A percentile compares a stretch with the other conserved stretches of the same genome.
Conservation (phyloP, 2,329 filamentous ascomycete species). For the Trematosphaeria pertusa region DNA sequence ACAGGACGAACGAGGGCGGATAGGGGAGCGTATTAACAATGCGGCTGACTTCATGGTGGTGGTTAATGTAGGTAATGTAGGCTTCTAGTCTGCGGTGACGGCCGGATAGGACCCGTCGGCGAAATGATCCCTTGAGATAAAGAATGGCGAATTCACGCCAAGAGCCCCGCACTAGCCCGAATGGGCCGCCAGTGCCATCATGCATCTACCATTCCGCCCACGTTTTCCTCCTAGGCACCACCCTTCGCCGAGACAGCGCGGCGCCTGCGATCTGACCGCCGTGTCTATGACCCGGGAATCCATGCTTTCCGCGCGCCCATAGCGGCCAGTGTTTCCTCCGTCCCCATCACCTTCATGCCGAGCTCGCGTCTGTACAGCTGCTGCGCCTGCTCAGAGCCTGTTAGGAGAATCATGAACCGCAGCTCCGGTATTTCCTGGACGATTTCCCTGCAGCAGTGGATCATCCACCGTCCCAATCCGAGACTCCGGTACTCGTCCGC, state of each 20-base stretch:
- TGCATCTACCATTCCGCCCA: constrained; percentile 24
- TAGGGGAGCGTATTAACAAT: constrained; percentile 18
- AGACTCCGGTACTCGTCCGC: constrained; percentile 64
- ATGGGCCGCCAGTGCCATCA: constrained; percentile 6
- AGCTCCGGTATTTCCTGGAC: constrained; percentile 65
- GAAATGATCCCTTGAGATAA: constrained; percentile 16
- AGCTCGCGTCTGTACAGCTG: constrained; percentile 35
- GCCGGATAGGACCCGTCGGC: constrained; percentile 7
- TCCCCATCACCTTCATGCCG: constrained; percentile 34
- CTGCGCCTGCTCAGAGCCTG: constrained; percentile 31
- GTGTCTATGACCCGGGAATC: constrained; percentile 1
- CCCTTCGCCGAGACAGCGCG: constrained; percentile 23
- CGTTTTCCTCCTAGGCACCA: too few relatives aligned
- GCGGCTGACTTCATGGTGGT: constrained; percentile 11
- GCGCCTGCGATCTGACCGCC: constrained; percentile 2
- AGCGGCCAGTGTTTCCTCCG: constrained; percentile 24
- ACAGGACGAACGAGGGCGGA: background rate
- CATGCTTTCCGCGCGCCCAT: constrained; percentile 39
- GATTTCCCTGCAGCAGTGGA: constrained; percentile 65
- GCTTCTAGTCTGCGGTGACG: constrained; percentile 10
- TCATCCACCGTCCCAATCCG: constrained; percentile 71
- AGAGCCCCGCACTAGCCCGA: constrained; percentile 13
- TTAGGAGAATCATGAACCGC: constrained; percentile 49
- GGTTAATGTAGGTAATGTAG: constrained; percentile 14
- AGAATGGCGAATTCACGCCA: constrained; percentile 19